Conservation (phyloP, 1,284 basidiomycete genomes). For the Malassezia restricta region DNA sequence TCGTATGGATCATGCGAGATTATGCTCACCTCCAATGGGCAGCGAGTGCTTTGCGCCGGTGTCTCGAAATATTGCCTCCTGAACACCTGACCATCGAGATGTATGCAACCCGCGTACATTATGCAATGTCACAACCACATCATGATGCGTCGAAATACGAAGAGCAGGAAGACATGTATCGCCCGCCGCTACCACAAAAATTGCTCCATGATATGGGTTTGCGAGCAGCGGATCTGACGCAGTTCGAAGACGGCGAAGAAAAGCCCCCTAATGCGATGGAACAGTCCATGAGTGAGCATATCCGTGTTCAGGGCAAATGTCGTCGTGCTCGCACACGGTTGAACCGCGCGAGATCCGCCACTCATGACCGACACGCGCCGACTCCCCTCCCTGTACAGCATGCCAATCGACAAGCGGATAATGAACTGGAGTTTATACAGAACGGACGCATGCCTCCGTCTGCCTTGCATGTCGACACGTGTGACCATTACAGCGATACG, state of each 20-base stretch:
- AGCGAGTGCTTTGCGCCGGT: conserved; percentile 58
- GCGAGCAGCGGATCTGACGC: conserved; percentile 60
- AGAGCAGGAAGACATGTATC: conserved; percentile 1
- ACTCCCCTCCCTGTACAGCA: conserved; percentile 71
- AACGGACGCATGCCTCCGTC: no score
- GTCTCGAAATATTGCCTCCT: conserved; percentile 56
- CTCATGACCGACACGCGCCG: neutral
- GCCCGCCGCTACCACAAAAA: conserved; percentile 6
- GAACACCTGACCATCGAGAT: conserved; percentile 63
- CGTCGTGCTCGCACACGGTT: conserved; percentile 52
- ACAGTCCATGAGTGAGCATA: conserved; percentile 53
- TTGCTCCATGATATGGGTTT: conserved; percentile 50
- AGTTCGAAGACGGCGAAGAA: conserved; percentile 67
- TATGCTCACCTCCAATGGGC: conserved; percentile 73
- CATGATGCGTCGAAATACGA: neutral
- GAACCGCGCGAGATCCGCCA: neutral
- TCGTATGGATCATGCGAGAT: conserved; percentile 73
- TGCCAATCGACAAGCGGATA: conserved; percentile 62
- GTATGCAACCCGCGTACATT: conserved; percentile 52
- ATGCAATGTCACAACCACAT: conserved; percentile 4
- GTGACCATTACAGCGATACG: no score
- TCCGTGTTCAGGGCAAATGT: conserved; percentile 61
- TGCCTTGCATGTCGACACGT: neutral
- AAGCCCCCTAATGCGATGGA: conserved; percentile 55
- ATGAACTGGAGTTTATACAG: neutral